Evolutionary conservation across 441 rosid genomes (phyloP), one percentile per base, ranked within the genome.

Genomic region (Cnidoscolus chayamansa): DNA sequence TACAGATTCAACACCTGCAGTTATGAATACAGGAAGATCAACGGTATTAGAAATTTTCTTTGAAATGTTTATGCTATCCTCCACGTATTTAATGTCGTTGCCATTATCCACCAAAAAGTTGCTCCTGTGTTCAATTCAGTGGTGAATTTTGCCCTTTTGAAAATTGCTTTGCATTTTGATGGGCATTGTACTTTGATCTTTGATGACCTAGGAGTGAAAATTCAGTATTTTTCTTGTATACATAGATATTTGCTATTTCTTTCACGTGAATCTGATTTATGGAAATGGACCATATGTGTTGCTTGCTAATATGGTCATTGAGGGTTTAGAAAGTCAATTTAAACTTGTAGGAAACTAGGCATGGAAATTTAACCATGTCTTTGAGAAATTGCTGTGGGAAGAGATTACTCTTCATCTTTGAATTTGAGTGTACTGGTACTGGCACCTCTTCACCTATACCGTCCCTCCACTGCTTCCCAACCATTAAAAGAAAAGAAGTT

Each of bases 11-110:
- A 65, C 79, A 51, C 77, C 80, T 74, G 75, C 76, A 47, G 82
- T 82, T 63, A 68, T 83, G 31, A 86, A 77, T 87, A 78, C 79
- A 40, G 82, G 82, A 76, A 87, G 86, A 87, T 63, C 85, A 50
- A 77, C 79, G 91, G 94, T 85, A 89, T 55, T 75, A 25, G 1
- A 65, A 75, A 50, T 37, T 56, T 47, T 63, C 63, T 51, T 50
- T 10, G 68, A 32, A 47, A 40, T 78, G 20, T 55, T 16, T 63
- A 37, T 55, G 72, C 64, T 35, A 8, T 49, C 61, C 3, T 54
- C 53, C 40, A 55, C 8, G 59, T 8, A 17, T 20, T 17, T 6
- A 45, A 3, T 19, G 6, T 64, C 7, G 20, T 60, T 45, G 10
- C 25, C 12, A 4, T 48, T 65, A 5, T 65, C 0, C 12, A 25